These are phyloP conservation scores for Leishmania arabica DNA, from an alignment of 208 protist genomes.

Conservation along the genomic window DNA sequence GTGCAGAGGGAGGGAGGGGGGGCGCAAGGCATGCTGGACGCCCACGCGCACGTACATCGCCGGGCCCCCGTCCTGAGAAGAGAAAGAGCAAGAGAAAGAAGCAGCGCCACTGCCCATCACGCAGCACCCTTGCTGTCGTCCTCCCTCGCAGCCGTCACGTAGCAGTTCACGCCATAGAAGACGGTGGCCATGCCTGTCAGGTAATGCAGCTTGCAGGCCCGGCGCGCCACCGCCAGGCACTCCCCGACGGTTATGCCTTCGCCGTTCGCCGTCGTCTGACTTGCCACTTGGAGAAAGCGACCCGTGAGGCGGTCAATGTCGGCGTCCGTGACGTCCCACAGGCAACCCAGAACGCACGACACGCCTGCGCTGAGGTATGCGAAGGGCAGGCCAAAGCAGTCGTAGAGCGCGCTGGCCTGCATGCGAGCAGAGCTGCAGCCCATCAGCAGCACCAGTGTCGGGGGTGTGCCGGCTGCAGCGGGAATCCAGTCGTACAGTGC, in stretches of 20 bases:
- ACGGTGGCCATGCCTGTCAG: conserved; percentile 61
- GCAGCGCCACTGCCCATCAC: not conserved
- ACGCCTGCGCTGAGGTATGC: conserved; percentile 77
- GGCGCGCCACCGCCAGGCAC: conserved; percentile 47
- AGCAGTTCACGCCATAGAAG: conserved; percentile 59
- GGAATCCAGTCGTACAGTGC: conserved; percentile 61
- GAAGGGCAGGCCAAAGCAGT: conserved; percentile 65
- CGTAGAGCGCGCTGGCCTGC: conserved; percentile 33
- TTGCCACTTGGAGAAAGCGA: conserved; percentile 32
- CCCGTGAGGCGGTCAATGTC: conserved; percentile 76
- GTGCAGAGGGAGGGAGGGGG: not conserved
- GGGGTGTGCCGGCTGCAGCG: not conserved
- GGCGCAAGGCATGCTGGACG: not conserved
- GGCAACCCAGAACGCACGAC: conserved; percentile 55
- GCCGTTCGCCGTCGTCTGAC: no score
- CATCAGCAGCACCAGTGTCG: conserved; percentile 63
- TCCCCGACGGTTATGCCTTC: conserved; percentile 39
- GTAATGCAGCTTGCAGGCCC: conserved; percentile 56
- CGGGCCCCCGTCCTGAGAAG: not conserved
- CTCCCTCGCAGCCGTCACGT: not conserved
- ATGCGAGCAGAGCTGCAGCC: conserved; percentile 81
- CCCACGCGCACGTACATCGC: not conserved
- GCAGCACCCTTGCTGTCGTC: not conserved
- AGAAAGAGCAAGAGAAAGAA: conserved; percentile 11
- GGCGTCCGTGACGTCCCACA: conserved; percentile 83